These are phyloP conservation scores for Xylaria sp. DNA, from an alignment of 2,329 filamentous ascomycete genomes.

Conservation along the genomic window DNA sequence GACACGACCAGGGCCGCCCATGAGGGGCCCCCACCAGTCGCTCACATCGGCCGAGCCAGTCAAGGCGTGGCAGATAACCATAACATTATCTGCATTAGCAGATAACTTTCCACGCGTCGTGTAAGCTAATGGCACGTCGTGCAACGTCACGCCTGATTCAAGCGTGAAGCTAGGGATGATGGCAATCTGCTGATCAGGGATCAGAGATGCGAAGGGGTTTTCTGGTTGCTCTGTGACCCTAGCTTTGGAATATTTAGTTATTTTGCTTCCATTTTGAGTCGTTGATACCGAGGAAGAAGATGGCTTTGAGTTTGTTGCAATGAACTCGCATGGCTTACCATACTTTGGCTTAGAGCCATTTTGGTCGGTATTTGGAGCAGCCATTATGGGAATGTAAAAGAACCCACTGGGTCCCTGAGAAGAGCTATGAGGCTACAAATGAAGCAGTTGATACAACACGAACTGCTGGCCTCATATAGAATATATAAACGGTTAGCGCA, in stretches of 20 bases:
- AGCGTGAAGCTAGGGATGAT: conserved; percentile 89
- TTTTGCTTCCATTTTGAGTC: conserved; percentile 44
- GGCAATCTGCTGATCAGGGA: conserved; percentile 86
- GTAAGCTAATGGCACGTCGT: conserved; percentile 75
- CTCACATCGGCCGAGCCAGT: conserved; percentile 84
- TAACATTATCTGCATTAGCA: conserved; percentile 66
- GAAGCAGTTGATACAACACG: not conserved
- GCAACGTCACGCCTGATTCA: conserved; percentile 84
- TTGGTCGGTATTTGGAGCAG: conserved; percentile 21
- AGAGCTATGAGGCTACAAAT: not conserved
- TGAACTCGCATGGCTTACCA: conserved; percentile 39
- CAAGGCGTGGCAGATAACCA: conserved; percentile 82
- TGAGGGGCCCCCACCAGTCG: conserved; percentile 87
- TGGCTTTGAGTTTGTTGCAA: not conserved
- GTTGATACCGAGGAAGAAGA: not conserved
- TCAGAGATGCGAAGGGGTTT: conserved; percentile 87
- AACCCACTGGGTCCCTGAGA: not conserved
- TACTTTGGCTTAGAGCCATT: conserved; percentile 38
- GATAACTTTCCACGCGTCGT: conserved; percentile 68
- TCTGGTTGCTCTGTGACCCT: conserved; percentile 75
- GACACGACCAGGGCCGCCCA: conserved; percentile 77
- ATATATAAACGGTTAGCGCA: not conserved
- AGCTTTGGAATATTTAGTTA: conserved; percentile 71
- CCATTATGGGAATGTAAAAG: conserved; percentile 32
- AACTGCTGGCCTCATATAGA: not conserved